Evolutionary conservation across 169 alveolate genomes (phyloP).

Genomic region (Cryptosporidium canis): DNA sequence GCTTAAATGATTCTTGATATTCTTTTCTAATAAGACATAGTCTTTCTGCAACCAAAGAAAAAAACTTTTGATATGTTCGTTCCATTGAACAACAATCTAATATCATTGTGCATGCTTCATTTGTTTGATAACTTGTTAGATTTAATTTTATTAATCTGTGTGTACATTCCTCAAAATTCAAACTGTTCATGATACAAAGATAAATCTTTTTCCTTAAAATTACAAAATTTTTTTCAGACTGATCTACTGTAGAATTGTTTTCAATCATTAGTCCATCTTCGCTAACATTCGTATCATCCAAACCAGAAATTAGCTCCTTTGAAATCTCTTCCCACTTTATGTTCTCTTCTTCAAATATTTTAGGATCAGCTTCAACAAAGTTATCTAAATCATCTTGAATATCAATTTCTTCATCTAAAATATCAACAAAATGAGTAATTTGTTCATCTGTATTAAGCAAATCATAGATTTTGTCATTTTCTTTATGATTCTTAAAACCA

Average conservation of each 20-base stretch:
- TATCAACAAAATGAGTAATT: constrained; percentile 94
- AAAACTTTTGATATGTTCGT: constrained; percentile 95
- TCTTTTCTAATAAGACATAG: constrained; percentile 91
- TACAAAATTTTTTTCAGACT: constrained; percentile 94
- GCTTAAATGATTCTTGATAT: constrained; percentile 91
- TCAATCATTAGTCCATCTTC: constrained; percentile 79
- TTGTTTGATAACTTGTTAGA: constrained; percentile 78
- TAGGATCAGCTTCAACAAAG: constrained; percentile 90
- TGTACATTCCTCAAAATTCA: constrained; percentile 97
- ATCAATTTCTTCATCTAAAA: constrained; percentile 90
- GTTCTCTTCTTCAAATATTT: constrained; percentile 90
- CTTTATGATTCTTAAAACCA: constrained; percentile 87
- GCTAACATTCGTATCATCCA: constrained; percentile 74
- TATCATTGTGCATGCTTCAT: constrained; percentile 95
- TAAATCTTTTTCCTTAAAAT: constrained; percentile 94
- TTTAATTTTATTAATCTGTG: constrained; percentile 96
- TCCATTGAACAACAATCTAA: constrained; percentile 99
- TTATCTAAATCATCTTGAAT: constrained; percentile 93
- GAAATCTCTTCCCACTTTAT: constrained; percentile 91
- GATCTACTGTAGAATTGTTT: constrained; percentile 81
- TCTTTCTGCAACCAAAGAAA: constrained; percentile 94
- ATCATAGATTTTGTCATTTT: constrained; percentile 89
- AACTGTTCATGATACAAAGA: constrained; percentile 96
- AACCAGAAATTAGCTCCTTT: constrained; percentile 90
- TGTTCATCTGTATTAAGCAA: constrained; percentile 96